phyloP scores from a whole-genome alignment of 345 rosid genomes.

The Psidium friedrichsthalianum region DNA sequence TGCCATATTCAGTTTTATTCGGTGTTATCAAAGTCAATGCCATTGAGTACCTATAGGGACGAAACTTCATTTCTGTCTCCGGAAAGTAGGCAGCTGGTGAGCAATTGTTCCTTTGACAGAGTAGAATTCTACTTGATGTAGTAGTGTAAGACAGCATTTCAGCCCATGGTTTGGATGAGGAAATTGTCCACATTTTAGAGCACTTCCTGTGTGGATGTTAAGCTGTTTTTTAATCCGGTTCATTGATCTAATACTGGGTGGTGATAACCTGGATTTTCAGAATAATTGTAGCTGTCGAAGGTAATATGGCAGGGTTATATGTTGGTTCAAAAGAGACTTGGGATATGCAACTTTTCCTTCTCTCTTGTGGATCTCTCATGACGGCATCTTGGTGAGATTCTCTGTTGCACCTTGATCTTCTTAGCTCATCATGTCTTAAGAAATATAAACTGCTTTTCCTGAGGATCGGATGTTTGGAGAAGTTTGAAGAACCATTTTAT shows the following conservation, averaged over 20 bases:
- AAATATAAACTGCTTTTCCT: not conserved
- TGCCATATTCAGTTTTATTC: not conserved
- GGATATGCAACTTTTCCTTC: not conserved
- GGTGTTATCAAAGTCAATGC: not conserved
- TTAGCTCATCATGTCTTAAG: not conserved
- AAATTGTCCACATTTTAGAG: not conserved
- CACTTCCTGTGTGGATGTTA: not conserved
- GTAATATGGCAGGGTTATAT: not conserved
- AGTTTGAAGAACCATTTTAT: not conserved
- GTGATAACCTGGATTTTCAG: not conserved
- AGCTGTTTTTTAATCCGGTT: not conserved
- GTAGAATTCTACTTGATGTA: not conserved
- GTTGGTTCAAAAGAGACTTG: not conserved
- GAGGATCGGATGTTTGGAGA: not conserved
- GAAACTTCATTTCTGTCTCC: not conserved
- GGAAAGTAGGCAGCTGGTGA: not conserved
- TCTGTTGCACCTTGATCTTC: not conserved
- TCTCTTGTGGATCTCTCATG: not conserved
- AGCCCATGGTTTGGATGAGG: not conserved
- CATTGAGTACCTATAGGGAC: not conserved
- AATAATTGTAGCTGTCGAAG: not conserved
- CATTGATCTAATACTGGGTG: not conserved
- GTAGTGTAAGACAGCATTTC: not conserved
- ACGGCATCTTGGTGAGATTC: not conserved
- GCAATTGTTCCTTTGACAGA: not conserved